Conservation (phyloP, 225 moss, liverwort and hornwort species). For the Anthoceros angustus region DNA sequence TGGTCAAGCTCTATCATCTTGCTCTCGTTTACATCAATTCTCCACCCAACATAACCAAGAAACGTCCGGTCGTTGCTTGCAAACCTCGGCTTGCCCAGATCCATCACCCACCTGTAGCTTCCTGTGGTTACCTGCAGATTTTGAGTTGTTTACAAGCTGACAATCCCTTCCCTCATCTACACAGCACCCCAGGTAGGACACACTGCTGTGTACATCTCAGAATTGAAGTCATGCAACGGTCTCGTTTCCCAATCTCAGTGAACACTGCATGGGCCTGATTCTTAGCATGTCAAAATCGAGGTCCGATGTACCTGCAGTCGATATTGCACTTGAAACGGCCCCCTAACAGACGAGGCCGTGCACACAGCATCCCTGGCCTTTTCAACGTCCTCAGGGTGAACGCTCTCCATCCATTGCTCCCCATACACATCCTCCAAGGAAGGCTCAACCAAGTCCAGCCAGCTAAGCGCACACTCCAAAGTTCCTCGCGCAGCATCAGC, state of each 20-base stretch:
- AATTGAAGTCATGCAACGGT: too few species aligned
- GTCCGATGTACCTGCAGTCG: constrained; percentile 14
- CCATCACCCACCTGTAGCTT: constrained; percentile 21
- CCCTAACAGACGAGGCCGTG: constrained; percentile 11
- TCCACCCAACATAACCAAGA: constrained; percentile 21
- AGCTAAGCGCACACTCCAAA: constrained; percentile 13
- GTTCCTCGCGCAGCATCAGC: constrained; percentile 11
- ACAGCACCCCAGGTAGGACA: too few species aligned
- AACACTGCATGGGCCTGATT: neutral
- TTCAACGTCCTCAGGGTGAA: constrained; percentile 14
- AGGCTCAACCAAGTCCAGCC: constrained; percentile 18
- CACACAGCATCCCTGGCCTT: constrained; percentile 13
- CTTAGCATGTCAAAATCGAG: neutral
- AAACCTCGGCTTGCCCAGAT: constrained; percentile 19
- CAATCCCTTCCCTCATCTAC: too few species aligned
- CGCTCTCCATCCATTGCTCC: constrained; percentile 12
- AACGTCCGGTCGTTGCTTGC: constrained; percentile 8
- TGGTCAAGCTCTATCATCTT: constrained; percentile 16
- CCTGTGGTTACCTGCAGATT: constrained; percentile 10
- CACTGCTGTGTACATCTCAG: too few species aligned
- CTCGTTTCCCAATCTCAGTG: neutral
- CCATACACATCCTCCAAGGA: constrained; percentile 21
- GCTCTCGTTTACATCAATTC: constrained; percentile 18
- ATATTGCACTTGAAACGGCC: constrained; percentile 20
- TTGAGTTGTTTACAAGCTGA: too few species aligned